Conservation (phyloP, 2,329 filamentous ascomycete species). For the Colletotrichum sp. region DNA sequence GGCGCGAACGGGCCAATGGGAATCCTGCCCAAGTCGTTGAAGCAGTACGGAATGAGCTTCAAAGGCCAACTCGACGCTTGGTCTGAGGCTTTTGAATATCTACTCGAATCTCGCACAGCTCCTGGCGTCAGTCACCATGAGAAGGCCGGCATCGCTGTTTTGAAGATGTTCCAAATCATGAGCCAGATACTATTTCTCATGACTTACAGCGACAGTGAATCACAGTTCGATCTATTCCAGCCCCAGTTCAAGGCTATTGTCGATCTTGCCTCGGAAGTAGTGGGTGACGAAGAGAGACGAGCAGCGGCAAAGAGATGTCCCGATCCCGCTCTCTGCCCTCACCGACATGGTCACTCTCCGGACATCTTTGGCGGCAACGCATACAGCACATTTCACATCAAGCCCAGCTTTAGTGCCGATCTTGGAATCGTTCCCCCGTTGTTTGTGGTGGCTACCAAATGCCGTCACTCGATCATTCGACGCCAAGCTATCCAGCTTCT, state of each 20-base stretch:
- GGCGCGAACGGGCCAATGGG: conserved; percentile 56
- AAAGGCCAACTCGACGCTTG: conserved; percentile 57
- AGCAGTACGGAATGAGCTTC: conserved; percentile 52
- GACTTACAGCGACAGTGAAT: conserved; percentile 64
- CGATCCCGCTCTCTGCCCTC: conserved; percentile 46
- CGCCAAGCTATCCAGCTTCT: conserved; percentile 67
- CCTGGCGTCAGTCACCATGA: conserved; percentile 58
- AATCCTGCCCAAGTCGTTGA: conserved; percentile 53
- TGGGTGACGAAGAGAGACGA: conserved; percentile 60
- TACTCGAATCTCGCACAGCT: conserved; percentile 53
- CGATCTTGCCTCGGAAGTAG: conserved; percentile 61
- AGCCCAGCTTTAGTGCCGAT: conserved; percentile 67
- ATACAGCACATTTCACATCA: conserved; percentile 56
- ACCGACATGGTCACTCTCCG: conserved; percentile 36
- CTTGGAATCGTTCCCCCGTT: conserved; percentile 69
- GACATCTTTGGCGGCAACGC: conserved; percentile 46
- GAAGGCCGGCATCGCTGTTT: conserved; percentile 63
- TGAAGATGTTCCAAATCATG: conserved; percentile 69
- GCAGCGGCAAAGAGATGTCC: conserved; percentile 52
- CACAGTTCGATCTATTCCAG: conserved; percentile 61
- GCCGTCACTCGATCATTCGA: conserved; percentile 60
- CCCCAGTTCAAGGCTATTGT: conserved; percentile 60
- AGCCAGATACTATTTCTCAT: conserved; percentile 61
- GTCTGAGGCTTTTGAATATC: conserved; percentile 60
- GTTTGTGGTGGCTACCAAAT: conserved; percentile 71